Conservation (phyloP, 495 filamentous ascomycete species). For the Pseudevernia furfuracea region DNA sequence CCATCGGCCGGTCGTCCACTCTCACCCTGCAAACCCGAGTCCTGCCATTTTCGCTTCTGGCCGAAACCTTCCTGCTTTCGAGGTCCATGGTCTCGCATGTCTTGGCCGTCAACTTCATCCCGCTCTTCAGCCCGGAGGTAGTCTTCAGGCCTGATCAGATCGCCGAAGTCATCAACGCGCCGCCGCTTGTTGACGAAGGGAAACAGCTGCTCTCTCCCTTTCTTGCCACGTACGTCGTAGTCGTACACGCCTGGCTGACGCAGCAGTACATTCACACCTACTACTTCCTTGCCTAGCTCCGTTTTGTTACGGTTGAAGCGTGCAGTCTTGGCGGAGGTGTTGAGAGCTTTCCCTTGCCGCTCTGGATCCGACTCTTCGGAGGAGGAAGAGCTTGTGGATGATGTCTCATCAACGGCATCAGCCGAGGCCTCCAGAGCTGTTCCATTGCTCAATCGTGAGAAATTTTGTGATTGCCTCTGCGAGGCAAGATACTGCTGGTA, state of each 20-base stretch:
- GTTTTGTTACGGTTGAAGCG: constrained; percentile 76
- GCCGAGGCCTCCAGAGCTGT: constrained; percentile 58
- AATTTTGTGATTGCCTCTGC: constrained; percentile 69
- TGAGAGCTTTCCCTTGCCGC: constrained; percentile 85
- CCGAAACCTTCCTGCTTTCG: constrained; percentile 59
- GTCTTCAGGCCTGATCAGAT: constrained; percentile 86
- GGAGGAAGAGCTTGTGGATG: constrained; percentile 67
- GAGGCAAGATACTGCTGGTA: constrained; percentile 90
- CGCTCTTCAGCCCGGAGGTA: constrained; percentile 89
- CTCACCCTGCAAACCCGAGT: constrained; percentile 39
- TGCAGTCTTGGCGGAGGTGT: constrained; percentile 72
- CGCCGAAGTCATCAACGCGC: constrained; percentile 84
- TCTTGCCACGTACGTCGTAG: constrained; percentile 87
- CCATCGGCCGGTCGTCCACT: constrained; percentile 34
- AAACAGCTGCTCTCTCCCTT: constrained; percentile 87
- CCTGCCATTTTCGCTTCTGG: constrained; percentile 91
- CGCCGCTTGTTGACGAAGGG: constrained; percentile 74
- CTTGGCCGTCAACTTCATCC: constrained; percentile 66
- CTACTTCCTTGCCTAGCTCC: constrained; percentile 71
- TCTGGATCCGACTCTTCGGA: constrained; percentile 86
- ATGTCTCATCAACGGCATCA: constrained; percentile 76
- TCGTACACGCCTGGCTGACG: constrained; percentile 81
- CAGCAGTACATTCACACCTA: constrained; percentile 86
- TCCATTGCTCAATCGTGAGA: constrained; percentile 58
- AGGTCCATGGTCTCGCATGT: constrained; percentile 40